Evolutionary conservation across 2,329 filamentous ascomycete species (phyloP).

Genomic region (Penicillium griseofulvum): DNA sequence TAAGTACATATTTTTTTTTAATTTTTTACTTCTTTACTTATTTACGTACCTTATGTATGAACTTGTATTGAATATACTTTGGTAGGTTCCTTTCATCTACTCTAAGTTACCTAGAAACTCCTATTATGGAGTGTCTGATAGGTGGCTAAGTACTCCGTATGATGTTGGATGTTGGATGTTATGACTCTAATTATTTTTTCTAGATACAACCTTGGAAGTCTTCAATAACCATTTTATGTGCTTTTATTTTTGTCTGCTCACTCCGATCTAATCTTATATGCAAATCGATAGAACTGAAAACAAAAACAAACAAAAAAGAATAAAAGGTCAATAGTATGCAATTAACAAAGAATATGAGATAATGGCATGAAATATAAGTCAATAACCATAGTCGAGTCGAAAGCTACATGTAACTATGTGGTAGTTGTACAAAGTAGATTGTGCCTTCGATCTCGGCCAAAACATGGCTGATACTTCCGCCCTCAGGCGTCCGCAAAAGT

Average conservation of each 20-base stretch:
- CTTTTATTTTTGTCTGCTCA: background rate
- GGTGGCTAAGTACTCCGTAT: background rate
- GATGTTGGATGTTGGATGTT: background rate
- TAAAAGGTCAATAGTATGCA: no score
- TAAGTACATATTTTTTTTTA: no score
- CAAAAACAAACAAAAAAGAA: background rate
- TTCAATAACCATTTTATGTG: background rate
- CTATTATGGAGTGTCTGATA: background rate
- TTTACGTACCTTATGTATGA: background rate
- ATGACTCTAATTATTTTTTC: background rate
- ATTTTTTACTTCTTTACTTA: background rate
- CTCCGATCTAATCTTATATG: background rate
- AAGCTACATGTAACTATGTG: no score
- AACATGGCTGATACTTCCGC: background rate
- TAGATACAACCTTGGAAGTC: background rate
- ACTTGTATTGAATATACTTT: background rate
- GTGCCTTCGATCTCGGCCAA: background rate
- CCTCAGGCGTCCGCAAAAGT: slow-evolving; percentile 6
- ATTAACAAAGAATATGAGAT: background rate
- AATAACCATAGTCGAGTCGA: background rate
- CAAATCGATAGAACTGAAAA: background rate
- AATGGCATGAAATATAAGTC: background rate
- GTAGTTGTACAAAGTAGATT: background rate
- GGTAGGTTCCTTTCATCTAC: background rate
- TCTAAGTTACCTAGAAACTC: background rate